Evolutionary conservation across 257 asterid species (phyloP), one percentile per base, ranked within the genome.

Genomic region (Scutellaria galericulata): DNA sequence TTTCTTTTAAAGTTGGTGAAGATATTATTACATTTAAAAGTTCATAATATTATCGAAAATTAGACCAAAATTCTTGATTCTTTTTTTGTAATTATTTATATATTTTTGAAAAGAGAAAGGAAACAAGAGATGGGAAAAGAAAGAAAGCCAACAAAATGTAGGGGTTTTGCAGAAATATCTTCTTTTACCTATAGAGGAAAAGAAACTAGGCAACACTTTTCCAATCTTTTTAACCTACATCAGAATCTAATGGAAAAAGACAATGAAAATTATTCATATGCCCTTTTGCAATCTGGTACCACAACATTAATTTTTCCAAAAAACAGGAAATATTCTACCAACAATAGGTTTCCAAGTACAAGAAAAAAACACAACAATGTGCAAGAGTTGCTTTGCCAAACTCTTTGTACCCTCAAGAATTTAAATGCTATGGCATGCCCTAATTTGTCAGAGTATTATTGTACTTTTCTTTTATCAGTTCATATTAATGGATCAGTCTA

Each of bases 391-490:
- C 12, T 22, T 39, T 13, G 31, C 35, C 54, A 24, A 66, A 74
- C 51, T n/a, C 48, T 46, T 64, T 74, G 73, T 50, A 40, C 44
- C 70, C 22, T 27, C 6, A 2, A 68, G 10, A 40, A 45, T 62
- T 51, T 22, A 18, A 60, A 48, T 52, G 62, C 44, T 52, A 11
- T 20, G 40, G 46, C 74, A 66, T 35, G 8, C 46, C 4, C 55
- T 68, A 57, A 54, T 44, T 54, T 76, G 71, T 66, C 71, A 66
- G 74, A 59, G 47, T 58, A 57, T 24, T 66, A 41, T 65, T 71
- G 64, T 64, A 76, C 80, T 24, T 51, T 13, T 61, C 22, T 46
- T 44, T 31, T 31, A 31, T 31, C 4, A 31, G 4, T 31, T 31
- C 37, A 31, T 24, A 31, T 31, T 31, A 31, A 4, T 37, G 27